Evolutionary conservation across 2,329 filamentous ascomycete species (phyloP).

Genomic region (Blastomyces percursus): DNA sequence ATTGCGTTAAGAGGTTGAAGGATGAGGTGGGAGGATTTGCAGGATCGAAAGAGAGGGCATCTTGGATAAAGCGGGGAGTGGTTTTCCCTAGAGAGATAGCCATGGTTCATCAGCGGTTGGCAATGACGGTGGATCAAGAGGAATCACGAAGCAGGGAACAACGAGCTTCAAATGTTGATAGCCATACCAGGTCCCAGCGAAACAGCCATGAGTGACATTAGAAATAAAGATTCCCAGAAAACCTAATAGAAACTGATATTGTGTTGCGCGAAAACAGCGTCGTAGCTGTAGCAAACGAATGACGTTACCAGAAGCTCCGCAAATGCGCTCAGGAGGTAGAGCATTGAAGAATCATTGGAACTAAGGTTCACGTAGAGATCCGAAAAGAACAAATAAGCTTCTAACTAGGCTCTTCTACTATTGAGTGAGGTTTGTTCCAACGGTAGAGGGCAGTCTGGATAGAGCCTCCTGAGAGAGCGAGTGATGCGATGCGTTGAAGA

Average conservation of each 20-base stretch:
- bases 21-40: constrained; percentile 34
- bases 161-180: not conserved
- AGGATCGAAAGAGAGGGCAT: constrained; percentile 36
- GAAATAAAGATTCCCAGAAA: not conserved
- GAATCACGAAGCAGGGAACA: not conserved
- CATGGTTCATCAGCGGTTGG: not conserved
- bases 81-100: constrained; percentile 36
- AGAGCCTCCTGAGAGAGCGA: not conserved
- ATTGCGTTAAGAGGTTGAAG: constrained; percentile 48
- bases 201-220: constrained; percentile 21
- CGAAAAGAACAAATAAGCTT: not conserved
- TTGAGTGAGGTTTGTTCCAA: not conserved
- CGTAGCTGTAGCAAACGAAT: not conserved
- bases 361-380: not conserved
- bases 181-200: constrained; percentile 26
- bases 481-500: not conserved
- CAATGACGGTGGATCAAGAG: not conserved
- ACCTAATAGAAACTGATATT: not conserved
- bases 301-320: not conserved
- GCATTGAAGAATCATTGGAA: not conserved
- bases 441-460: not conserved
- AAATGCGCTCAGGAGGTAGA: not conserved
- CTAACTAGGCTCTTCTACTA: not conserved
- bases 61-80: constrained; percentile 39
- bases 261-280: not conserved